These are phyloP conservation scores for Solanum tacnaense DNA, from an alignment of 257 asterid genomes.

Conservation along the genomic window DNA sequence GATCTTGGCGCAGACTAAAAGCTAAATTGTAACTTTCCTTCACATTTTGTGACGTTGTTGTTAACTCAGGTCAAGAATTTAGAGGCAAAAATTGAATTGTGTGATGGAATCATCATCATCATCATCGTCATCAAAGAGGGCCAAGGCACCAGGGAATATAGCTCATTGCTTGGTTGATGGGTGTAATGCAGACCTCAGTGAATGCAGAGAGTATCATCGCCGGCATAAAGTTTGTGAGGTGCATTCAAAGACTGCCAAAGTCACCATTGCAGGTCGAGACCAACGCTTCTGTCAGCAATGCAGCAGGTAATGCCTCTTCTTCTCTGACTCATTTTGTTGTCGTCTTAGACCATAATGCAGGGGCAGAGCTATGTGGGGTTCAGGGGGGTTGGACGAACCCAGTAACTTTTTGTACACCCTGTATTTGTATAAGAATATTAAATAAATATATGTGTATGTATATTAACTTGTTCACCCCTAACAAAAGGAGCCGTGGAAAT, in stretches of 20 bases:
- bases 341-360: neutral
- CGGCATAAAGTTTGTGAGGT: slow-evolving; percentile 82
- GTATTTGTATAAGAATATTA: neutral
- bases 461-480: neutral
- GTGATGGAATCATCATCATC: slow-evolving; percentile 42
- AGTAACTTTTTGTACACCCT: neutral
- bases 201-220: slow-evolving; percentile 79
- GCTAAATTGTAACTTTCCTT: neutral
- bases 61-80: slow-evolving; percentile 8
- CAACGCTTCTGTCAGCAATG: slow-evolving; percentile 95
- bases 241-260: slow-evolving; percentile 77
- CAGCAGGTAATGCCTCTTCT: slow-evolving; percentile 51
- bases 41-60: neutral
- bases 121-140: slow-evolving; percentile 51
- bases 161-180: slow-evolving; percentile 78
- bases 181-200: slow-evolving; percentile 70
- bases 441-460: neutral
- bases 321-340: neutral
- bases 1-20: neutral
- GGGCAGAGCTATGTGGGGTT: too few species aligned
- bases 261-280: slow-evolving; percentile 59
- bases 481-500: neutral
- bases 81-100: neutral
- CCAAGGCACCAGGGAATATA: slow-evolving; percentile 41
- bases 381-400: neutral